These are phyloP conservation scores for Ceriops decandra DNA, from an alignment of 345 rosid genomes.

Conservation along the genomic window DNA sequence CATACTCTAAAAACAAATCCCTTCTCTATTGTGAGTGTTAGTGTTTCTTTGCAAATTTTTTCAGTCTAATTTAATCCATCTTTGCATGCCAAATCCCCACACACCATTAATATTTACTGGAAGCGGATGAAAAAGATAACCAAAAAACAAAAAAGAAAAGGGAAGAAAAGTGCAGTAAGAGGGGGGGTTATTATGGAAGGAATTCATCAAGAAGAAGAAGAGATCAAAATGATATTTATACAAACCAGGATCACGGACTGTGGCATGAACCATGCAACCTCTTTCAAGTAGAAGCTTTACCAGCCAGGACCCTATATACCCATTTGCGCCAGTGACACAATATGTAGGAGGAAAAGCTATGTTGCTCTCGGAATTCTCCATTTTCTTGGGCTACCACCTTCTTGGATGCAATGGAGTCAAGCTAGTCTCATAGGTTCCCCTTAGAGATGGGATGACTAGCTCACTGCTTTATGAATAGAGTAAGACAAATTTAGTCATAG, in stretches of 20 bases:
- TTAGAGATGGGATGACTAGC: too few species aligned
- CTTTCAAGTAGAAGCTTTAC: conserved; percentile 61
- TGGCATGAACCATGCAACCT: conserved; percentile 69
- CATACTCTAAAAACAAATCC: too few species aligned
- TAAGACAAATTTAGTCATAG: too few species aligned
- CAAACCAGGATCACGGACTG: conserved; percentile 62
- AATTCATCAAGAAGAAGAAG: neutral
- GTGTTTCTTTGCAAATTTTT: too few species aligned
- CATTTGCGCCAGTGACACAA: conserved; percentile 77
- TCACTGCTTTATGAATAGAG: too few species aligned
- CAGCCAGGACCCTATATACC: conserved; percentile 76
- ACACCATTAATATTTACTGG: too few species aligned
- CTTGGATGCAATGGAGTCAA: neutral
- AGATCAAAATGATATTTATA: neutral
- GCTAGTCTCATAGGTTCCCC: too few species aligned
- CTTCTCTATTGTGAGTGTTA: too few species aligned
- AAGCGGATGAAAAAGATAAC: too few species aligned
- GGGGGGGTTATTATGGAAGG: neutral
- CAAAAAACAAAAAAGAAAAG: neutral
- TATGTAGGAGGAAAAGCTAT: conserved; percentile 23
- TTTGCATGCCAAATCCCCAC: too few species aligned
- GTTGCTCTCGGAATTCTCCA: conserved; percentile 11
- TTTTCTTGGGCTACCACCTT: neutral
- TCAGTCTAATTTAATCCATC: too few species aligned
- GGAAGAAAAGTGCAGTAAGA: neutral